Conservation (phyloP, 306 rosid genomes). For the Quercus ilex region DNA sequence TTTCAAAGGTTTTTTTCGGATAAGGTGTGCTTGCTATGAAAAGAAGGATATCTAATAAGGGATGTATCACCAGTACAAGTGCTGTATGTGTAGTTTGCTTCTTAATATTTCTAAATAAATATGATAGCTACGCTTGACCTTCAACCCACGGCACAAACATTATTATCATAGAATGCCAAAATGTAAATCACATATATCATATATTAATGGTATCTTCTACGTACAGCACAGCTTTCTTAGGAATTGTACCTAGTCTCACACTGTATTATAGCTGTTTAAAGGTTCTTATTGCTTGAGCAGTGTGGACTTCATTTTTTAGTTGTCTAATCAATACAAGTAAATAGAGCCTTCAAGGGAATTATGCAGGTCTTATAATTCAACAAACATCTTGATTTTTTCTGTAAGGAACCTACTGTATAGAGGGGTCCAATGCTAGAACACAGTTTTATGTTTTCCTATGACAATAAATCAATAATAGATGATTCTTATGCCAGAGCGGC, state of each 20-base stretch:
- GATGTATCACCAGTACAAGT: not conserved
- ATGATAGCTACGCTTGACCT: conserved; percentile 16
- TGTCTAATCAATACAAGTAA: not conserved
- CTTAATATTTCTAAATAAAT: not conserved
- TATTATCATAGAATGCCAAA: not conserved
- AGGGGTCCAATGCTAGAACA: no score
- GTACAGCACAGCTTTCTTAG: no score
- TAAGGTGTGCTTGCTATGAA: not conserved
- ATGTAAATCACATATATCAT: not conserved
- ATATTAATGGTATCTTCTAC: no score
- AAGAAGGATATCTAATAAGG: not conserved
- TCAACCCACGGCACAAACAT: conserved; percentile 1
- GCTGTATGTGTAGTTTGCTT: not conserved
- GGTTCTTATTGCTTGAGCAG: not conserved
- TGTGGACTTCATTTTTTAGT: not conserved
- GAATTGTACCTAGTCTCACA: not conserved
- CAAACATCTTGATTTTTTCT: no score
- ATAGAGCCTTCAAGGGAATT: not conserved
- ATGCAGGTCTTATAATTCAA: no score
- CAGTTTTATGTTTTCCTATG: no score
- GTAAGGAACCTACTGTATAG: no score
- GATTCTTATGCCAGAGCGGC: no score
- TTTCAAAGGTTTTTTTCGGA: not conserved
- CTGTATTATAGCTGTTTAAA: not conserved
- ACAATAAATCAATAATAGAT: no score